Evolutionary conservation across 768 basidiomycete genomes (phyloP).

Genomic region (Suillus plorans): DNA sequence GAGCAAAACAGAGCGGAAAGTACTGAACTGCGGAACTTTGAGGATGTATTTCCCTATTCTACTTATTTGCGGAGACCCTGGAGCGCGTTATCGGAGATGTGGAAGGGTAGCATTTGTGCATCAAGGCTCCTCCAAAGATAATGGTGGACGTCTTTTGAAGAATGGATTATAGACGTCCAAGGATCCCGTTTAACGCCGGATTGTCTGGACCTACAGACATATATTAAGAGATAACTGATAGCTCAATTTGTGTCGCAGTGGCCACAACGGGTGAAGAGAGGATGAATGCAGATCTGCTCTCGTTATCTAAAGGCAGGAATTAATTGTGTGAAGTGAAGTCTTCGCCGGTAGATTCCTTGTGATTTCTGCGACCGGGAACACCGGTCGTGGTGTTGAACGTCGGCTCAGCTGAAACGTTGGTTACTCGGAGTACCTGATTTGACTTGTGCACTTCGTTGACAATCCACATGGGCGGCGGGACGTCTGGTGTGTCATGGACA

Average conservation of each 20-base stretch:
- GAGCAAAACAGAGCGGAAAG: constrained; percentile 11
- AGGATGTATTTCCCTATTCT: background rate
- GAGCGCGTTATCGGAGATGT: background rate
- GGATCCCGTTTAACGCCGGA: background rate
- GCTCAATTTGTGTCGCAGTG: background rate
- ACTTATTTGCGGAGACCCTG: background rate
- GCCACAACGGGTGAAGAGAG: background rate
- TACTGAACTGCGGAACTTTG: constrained; percentile 2
- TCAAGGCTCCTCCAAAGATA: background rate
- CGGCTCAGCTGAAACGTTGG: background rate
- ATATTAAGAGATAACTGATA: background rate
- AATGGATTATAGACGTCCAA: background rate
- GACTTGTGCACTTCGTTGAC: background rate
- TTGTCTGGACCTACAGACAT: background rate
- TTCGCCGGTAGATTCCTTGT: background rate
- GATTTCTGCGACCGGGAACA: background rate
- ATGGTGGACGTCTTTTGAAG: background rate
- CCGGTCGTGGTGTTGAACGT: background rate
- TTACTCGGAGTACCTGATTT: background rate
- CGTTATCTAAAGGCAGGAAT: background rate
- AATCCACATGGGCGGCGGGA: background rate
- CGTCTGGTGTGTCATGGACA: background rate
- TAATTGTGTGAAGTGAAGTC: no score
- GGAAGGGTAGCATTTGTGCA: background rate
- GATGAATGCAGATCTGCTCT: background rate